Base-by-base conservation (phyloP, 805 yeast genomes). In the Saturnispora quitensis region DNA sequence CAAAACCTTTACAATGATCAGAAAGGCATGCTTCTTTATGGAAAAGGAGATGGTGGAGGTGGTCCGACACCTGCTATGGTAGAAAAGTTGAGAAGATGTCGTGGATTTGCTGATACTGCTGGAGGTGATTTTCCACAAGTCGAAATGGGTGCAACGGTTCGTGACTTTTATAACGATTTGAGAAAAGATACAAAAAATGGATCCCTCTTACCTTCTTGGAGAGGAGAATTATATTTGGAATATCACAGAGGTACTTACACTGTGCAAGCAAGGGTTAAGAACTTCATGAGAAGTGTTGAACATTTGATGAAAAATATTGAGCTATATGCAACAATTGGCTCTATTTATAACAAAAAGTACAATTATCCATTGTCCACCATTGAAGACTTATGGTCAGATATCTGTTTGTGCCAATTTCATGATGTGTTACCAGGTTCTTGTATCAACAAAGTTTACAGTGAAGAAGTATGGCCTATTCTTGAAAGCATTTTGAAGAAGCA, bases 1-100 rank as follows among this genome's bases (percentile, higher is more conserved):
- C 86, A 90, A 70, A 88, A 90, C 61, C 71, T 86, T 57, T 82
- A 89, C 52, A 80, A 82, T 55, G 89, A 83, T 51, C 91, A 86
- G 54, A 81, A 86, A 9, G 91, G 96, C 0, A 72, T 91, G 59
- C 70, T 93, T 62, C 72, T 89, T 43, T 93, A 79, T 60, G 99
- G 99, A 40, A 83, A 86, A 60, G 99, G 99, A 61, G 99, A 91
- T 65, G 99, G 99, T 60, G 99, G 99, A 55, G 99, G 99, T 57
- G 99, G 99, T 7, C 98, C 99, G 45, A 83, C 88, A 4, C 86
- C 86, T 40, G 96, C 87, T 62, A 90, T 89, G 96, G 62, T 91
- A 56, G 98, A 93, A 64, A 90, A 89, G 65, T 74, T 91, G 62
- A 81, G 98, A 63, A 81, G 98, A 60, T 84, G 91, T 65, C 78